A percentile compares a stretch with the other conserved stretches of the same genome.
These are phyloP conservation scores for Eucalyptus tenuipes DNA, from an alignment of 345 rosid species.

Conservation along the genomic window DNA sequence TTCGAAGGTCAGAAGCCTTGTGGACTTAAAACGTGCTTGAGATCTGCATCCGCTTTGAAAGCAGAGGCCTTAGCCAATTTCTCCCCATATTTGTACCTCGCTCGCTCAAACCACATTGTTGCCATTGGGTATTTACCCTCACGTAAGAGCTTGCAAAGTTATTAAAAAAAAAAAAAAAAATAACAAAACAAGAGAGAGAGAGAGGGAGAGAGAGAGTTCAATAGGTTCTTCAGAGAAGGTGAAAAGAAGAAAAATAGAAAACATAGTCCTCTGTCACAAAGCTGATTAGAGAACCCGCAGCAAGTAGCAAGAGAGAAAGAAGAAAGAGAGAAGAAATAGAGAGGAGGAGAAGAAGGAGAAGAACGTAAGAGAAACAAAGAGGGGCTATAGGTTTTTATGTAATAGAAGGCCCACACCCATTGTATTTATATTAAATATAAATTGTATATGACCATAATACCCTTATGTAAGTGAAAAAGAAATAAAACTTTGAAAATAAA, in stretches of 20 bases:
- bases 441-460: no score
- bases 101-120: slow-evolving; percentile 33
- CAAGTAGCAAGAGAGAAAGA: no score
- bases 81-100: slow-evolving; percentile 21
- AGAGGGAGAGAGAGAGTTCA: neutral
- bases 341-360: no score
- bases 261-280: neutral
- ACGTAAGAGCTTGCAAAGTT: slow-evolving; percentile 14
- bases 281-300: no score
- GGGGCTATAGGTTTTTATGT: no score
- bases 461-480: no score
- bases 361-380: no score
- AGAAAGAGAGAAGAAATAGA: no score
- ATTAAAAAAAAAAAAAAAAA: neutral
- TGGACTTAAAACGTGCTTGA: slow-evolving; percentile 13
- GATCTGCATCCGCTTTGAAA: slow-evolving; percentile 25
- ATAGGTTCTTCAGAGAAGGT: neutral
- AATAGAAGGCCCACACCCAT: no score
- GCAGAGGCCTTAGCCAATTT: slow-evolving; percentile 30
- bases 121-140: slow-evolving; percentile 36
- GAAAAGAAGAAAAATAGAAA: neutral
- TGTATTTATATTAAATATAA: no score
- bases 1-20: slow-evolving; percentile 12
- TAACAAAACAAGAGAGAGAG: no score
- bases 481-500: no score